Base-by-base conservation (phyloP, 352 stramenopile species). In the Pythium oligandrum region DNA sequence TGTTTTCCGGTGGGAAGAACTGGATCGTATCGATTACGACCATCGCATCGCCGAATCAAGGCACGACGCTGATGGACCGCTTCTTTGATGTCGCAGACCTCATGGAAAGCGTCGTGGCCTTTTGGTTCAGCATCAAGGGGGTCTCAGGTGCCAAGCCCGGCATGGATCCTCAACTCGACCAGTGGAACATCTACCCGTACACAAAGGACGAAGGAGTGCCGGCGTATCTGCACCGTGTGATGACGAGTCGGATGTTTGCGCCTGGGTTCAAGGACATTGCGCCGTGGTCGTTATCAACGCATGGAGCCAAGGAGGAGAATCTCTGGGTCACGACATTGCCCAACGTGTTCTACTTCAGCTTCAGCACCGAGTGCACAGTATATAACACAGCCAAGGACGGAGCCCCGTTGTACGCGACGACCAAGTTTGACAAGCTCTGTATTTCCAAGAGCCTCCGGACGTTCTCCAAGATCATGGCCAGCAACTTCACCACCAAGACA, bases 261-360 rank as follows among this genome's bases (percentile, higher is more conserved):
- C 57, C 67, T 0, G 59, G 70, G 1, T 76, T 77, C 56, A 68
- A 74, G 60, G 73, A 80, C 47, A 47, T 74, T 1, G 69, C 56
- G 48, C 53, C 80, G 0, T 80, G 68, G 67, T 80, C 68, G 59
- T 54, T 82, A 47, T 80, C 71, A 6, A 77, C 63, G 3, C 11
- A 39, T 2, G 73, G 73, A 12, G 73, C 73, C 17, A 68, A 65
- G n/a, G 73, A 84, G 50, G 73, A 84, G 44, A 70, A 57, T 6
- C 63, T 61, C 35, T 84, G 73, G 71, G 47, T 53, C 47, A 64
- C 59, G 44, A 86, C 72, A 40, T 59, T 83, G 4, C 53, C 70
- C 32, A 60, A 76, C 47, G 63, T 86, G 8, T 83, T 77, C 61
- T 83, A 86, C 66, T 86, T 70, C 48, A 82, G 70, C 54, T 81